phyloP scores from a whole-genome alignment of 192 early-diverging fungal genomes.

The Coemansia sp. region DNA sequence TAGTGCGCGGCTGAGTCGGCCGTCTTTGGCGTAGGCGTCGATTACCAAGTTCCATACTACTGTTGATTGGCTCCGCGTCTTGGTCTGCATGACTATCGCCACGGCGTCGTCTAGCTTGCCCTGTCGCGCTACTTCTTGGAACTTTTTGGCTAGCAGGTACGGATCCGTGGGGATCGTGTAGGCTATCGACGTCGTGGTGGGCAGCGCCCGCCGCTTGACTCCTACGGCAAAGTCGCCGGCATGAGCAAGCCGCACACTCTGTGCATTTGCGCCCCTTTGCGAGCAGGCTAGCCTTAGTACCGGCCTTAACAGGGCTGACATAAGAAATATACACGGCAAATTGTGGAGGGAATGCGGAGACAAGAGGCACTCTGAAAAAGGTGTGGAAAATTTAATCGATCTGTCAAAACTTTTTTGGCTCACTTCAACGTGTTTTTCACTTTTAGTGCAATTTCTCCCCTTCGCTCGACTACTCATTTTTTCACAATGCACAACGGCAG shows the following conservation, averaged over 20 bases:
- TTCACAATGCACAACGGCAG: slow-evolving; percentile 4
- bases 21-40: slow-evolving; percentile 37
- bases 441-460: background rate
- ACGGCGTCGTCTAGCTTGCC: slow-evolving; percentile 53
- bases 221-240: slow-evolving; percentile 3
- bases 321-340: background rate
- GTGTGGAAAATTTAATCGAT: background rate
- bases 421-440: background rate
- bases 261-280: background rate
- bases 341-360: background rate
- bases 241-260: background rate
- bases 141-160: slow-evolving; percentile 45
- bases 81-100: slow-evolving; percentile 48
- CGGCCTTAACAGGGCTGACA: background rate
- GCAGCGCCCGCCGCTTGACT: slow-evolving; percentile 43
- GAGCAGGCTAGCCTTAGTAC: background rate
- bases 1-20: slow-evolving; percentile 36
- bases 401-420: background rate
- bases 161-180: slow-evolving; percentile 48
- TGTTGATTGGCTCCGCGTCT: slow-evolving; percentile 28
- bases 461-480: background rate
- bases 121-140: slow-evolving; percentile 20
- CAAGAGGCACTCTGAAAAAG: too few relatives aligned
- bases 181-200: slow-evolving; percentile 38
- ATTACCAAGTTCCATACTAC: slow-evolving; percentile 54